phyloP scores from a whole-genome alignment of 352 stramenopile species.

The Globisporangium perplexum region DNA sequence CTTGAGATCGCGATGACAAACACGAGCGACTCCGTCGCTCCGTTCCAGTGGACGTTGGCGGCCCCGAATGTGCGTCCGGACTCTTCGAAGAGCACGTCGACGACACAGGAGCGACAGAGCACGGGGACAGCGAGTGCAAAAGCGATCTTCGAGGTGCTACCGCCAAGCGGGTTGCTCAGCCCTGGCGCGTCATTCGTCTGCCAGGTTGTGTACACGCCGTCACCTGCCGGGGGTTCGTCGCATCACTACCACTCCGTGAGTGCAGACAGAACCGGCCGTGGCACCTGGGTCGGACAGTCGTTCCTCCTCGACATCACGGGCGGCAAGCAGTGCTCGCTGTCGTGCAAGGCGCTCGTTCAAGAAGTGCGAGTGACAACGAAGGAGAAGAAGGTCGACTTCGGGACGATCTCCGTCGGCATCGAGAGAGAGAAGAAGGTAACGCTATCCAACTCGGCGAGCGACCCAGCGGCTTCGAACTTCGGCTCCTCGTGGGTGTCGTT shows the following conservation, averaged over 20 bases:
- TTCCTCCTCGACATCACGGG: conserved; percentile 55
- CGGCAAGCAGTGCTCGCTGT: conserved; percentile 35
- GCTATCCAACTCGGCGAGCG: conserved; percentile 26
- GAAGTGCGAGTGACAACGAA: conserved; percentile 51
- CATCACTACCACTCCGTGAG: neutral
- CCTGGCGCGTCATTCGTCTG: conserved; percentile 29
- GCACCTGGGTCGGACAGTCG: conserved; percentile 27
- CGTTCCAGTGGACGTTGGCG: conserved; percentile 73
- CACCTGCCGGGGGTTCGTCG: neutral
- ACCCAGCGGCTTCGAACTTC: conserved; percentile 7
- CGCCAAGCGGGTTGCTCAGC: conserved; percentile 29
- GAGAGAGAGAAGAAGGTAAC: conserved; percentile 50
- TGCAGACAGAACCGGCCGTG: neutral
- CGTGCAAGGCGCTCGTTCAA: conserved; percentile 40
- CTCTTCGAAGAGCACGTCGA: conserved; percentile 55
- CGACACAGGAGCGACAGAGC: conserved; percentile 11
- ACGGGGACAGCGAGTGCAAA: neutral
- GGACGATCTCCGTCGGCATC: conserved; percentile 72
- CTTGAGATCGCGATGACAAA: conserved; percentile 82
- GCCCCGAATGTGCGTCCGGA: conserved; percentile 24
- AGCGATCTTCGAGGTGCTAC: conserved; percentile 48
- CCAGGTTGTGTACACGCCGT: conserved; percentile 54
- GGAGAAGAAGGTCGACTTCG: conserved; percentile 82
- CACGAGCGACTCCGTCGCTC: conserved; percentile 83
- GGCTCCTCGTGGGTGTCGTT: conserved; percentile 20